Percentiles rank a stretch among this genome's conserved stretches.
Evolutionary conservation across 1,284 basidiomycete species (phyloP).

Genomic region (Psilocybe mexicana): DNA sequence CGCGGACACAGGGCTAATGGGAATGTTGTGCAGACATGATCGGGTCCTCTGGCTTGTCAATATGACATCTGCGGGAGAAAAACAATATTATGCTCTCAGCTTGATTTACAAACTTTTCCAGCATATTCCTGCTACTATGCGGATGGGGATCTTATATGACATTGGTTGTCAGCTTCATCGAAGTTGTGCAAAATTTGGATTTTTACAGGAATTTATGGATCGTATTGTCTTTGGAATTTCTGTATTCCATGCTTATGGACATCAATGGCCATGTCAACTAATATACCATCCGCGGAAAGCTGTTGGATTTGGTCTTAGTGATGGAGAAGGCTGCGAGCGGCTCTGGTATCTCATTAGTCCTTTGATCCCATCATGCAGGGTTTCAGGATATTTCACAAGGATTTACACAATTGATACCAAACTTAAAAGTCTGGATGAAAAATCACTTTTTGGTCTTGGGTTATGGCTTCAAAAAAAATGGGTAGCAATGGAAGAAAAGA

Average conservation of each 20-base stretch:
- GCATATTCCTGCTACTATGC: too few species aligned
- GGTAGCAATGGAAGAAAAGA: background rate
- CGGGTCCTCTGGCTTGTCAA: too few species aligned
- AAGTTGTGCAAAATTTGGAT: conserved; percentile 4
- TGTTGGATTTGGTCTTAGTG: background rate
- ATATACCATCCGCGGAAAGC: conserved; percentile 4
- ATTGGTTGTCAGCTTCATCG: conserved; percentile 2
- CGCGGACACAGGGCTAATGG: too few species aligned
- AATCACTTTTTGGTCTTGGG: background rate
- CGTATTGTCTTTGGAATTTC: conserved; percentile 9
- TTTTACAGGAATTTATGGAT: background rate
- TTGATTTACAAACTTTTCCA: too few species aligned
- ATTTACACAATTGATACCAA: conserved; percentile 7
- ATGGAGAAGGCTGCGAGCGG: too few species aligned
- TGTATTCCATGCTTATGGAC: conserved; percentile 9
- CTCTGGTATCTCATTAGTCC: background rate
- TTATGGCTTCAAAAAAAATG: background rate
- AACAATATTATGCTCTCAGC: too few species aligned
- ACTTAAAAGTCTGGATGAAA: background rate
- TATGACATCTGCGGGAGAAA: too few species aligned
- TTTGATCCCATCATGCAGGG: background rate
- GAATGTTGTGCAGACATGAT: too few species aligned
- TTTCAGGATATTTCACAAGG: background rate
- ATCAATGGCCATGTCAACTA: conserved; percentile 5
- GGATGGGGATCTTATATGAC: background rate